Conservation (phyloP, 768 basidiomycete genomes). For the Trametes villosa region DNA sequence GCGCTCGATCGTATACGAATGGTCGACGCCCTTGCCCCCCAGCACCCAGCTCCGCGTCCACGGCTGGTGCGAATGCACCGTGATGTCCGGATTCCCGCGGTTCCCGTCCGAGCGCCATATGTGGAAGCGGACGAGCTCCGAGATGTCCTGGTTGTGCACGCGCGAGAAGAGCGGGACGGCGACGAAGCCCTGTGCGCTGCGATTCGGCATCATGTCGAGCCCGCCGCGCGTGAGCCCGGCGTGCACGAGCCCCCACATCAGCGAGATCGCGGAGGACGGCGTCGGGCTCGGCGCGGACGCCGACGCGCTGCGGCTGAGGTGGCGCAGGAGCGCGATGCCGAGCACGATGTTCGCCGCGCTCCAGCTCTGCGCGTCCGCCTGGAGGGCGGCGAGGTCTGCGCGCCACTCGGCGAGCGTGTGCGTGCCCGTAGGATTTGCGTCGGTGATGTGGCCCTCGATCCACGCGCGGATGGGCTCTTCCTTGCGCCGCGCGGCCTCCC, state of each 20-base stretch:
- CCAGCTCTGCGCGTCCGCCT: too few species aligned
- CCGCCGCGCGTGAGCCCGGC: background rate
- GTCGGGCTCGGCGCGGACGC: background rate
- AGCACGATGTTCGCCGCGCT: background rate
- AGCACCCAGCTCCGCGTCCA: constrained; percentile 4
- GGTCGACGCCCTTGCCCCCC: background rate
- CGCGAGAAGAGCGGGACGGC: background rate
- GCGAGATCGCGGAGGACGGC: background rate
- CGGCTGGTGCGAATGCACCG: background rate
- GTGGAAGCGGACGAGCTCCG: constrained; percentile 2
- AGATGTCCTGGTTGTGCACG: background rate
- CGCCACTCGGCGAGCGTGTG: background rate
- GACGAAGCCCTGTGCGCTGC: constrained; percentile 1
- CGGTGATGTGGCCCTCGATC: background rate
- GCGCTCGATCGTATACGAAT: background rate
- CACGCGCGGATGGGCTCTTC: background rate
- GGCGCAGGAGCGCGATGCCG: background rate
- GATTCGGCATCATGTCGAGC: background rate
- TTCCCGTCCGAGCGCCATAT: background rate
- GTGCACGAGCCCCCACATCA: background rate
- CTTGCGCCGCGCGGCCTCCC: too few species aligned
- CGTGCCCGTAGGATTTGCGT: background rate
- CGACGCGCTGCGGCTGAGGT: too few species aligned
- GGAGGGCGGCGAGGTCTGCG: background rate
- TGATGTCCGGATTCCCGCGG: background rate